A percentile compares a stretch with the other conserved stretches of the same genome.
Conservation (phyloP, 208 protist species). For the Jaenimonas drosophilae region DNA sequence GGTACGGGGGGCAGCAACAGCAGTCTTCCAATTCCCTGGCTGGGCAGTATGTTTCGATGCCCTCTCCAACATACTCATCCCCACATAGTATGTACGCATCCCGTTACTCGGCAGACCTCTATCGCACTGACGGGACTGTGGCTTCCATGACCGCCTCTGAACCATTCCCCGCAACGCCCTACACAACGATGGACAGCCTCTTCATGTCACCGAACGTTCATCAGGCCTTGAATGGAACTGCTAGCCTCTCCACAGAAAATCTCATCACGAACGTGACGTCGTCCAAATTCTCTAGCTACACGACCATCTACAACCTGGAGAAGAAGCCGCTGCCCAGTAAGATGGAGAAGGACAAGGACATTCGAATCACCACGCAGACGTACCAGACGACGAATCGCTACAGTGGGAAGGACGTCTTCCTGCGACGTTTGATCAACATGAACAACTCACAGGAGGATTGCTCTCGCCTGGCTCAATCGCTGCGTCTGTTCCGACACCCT, state of each 20-base stretch:
- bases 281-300: constrained; percentile 77
- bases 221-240: constrained; percentile 25
- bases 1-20: too few species aligned
- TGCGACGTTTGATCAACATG: constrained; percentile 64
- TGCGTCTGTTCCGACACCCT: constrained; percentile 68
- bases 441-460: constrained; percentile 36
- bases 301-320: constrained; percentile 86
- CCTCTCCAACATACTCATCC: too few species aligned
- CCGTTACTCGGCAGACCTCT: too few species aligned
- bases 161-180: constrained; percentile 73
- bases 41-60: too few species aligned
- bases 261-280: constrained; percentile 65
- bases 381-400: constrained; percentile 72
- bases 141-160: too few species aligned
- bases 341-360: constrained; percentile 51
- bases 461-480: constrained; percentile 30
- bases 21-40: too few species aligned
- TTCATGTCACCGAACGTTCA: constrained; percentile 66
- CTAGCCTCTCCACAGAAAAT: constrained; percentile 21
- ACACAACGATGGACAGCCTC: constrained; percentile 56
- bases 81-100: too few species aligned
- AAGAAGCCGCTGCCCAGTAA: constrained; percentile 36
- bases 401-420: constrained; percentile 62
- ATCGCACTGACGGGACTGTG: too few species aligned
- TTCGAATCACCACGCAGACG: too few species aligned